Conservation (phyloP, 495 filamentous ascomycete genomes). For the Apiosordaria backusii region DNA sequence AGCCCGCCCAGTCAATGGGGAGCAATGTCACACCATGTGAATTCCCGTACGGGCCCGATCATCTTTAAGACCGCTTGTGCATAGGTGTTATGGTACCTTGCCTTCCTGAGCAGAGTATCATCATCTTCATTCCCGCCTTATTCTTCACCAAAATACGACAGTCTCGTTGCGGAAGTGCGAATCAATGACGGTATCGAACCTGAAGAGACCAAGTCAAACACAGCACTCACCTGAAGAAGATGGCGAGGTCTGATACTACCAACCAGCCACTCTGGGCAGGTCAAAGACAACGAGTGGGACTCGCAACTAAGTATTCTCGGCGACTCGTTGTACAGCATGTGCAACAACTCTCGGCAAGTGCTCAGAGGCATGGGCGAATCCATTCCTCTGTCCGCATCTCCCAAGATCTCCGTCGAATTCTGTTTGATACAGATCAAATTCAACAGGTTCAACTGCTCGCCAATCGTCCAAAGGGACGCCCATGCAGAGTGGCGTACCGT, state of each 20-base stretch:
- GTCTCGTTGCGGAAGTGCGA: neutral
- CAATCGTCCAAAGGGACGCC: too few species aligned
- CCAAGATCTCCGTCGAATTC: too few species aligned
- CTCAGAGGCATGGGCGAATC: neutral
- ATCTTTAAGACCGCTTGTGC: neutral
- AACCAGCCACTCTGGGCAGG: neutral
- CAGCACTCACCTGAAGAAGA: neutral
- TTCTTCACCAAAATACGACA: neutral
- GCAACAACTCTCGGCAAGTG: neutral
- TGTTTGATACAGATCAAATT: too few species aligned
- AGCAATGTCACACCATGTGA: constrained; percentile 24
- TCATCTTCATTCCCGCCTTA: neutral
- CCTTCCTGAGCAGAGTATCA: neutral
- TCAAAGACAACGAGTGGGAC: neutral
- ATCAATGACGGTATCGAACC: neutral
- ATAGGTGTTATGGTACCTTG: neutral
- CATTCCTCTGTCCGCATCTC: neutral
- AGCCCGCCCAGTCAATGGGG: constrained; percentile 9
- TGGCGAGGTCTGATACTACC: neutral
- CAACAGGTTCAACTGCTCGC: too few species aligned
- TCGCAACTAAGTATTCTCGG: neutral
- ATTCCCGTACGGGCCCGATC: constrained; percentile 5
- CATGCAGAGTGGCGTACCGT: neutral
- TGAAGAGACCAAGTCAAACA: neutral
- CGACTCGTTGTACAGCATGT: neutral